phyloP scores from a whole-genome alignment of 129 eudicot species.

The Artemisia argyi region DNA sequence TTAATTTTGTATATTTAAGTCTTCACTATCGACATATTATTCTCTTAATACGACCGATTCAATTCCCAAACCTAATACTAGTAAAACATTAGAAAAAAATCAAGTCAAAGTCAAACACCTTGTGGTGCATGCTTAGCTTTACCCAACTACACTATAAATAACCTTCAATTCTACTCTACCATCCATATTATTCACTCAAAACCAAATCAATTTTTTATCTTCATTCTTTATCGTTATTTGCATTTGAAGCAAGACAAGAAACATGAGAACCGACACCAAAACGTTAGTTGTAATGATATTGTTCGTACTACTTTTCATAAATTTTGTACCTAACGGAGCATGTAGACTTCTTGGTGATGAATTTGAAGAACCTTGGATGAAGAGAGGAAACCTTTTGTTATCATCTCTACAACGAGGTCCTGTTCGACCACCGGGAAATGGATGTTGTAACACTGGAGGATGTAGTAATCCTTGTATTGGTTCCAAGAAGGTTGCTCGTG shows the following conservation, averaged over 20 bases:
- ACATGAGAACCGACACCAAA: conserved; percentile 17
- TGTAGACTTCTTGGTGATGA: conserved; percentile 39
- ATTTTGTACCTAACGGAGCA: conserved; percentile 24
- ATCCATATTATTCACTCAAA: neutral
- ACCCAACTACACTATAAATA: conserved; percentile 6
- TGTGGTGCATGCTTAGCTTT: neutral
- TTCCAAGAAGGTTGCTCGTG: no score
- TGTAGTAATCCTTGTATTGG: no score
- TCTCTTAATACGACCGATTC: conserved; percentile 18
- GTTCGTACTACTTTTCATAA: conserved; percentile 13
- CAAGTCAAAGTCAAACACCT: conserved; percentile 11
- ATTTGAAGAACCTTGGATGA: no score
- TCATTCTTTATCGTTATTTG: neutral
- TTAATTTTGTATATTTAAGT: no score
- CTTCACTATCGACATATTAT: neutral
- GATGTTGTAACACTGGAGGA: no score
- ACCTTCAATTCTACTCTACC: neutral
- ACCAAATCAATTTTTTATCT: neutral
- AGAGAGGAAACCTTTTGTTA: no score
- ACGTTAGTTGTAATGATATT: neutral
- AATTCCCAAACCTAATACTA: neutral
- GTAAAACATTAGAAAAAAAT: conserved; percentile 8
- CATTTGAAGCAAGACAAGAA: neutral
- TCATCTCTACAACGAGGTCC: no score
- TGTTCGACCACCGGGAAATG: no score